Conservation (phyloP, 2,329 filamentous ascomycete genomes). For the Epichloe bromicola region DNA sequence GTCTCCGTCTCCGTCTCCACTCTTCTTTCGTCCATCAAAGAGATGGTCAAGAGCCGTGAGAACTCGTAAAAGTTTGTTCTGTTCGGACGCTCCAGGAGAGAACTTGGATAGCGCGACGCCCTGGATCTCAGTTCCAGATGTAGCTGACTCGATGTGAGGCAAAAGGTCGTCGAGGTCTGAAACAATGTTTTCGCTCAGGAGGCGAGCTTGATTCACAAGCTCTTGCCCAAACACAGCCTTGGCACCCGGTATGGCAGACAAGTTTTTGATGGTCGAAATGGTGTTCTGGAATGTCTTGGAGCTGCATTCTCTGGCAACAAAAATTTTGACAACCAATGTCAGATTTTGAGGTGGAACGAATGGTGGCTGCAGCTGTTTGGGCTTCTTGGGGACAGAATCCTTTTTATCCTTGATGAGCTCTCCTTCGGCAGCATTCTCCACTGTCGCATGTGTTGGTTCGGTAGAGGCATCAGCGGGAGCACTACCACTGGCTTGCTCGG, state of each 20-base stretch:
- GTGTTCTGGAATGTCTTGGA: conserved; percentile 98
- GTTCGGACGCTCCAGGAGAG: conserved; percentile 88
- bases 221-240: conserved; percentile 89
- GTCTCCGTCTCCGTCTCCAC: conserved; percentile 32
- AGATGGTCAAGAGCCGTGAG: conserved; percentile 91
- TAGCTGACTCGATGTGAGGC: conserved; percentile 73
- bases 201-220: conserved; percentile 74
- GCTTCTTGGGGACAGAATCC: conserved; percentile 31
- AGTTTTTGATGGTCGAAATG: conserved; percentile 94
- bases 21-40: conserved; percentile 68
- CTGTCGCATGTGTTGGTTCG: conserved; percentile 13
- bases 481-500: conserved; percentile 7
- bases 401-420: conserved; percentile 26
- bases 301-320: conserved; percentile 90
- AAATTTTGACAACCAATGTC: conserved; percentile 88
- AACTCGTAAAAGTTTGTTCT: conserved; percentile 87
- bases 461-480: conserved; percentile 12
- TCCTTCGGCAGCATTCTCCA: conserved; percentile 14
- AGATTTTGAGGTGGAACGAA: conserved; percentile 81
- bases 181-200: conserved; percentile 73
- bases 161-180: conserved; percentile 73
- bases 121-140: conserved; percentile 87
- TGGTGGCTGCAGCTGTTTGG: conserved; percentile 59
- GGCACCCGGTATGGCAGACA: conserved; percentile 83
- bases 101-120: conserved; percentile 90